A percentile compares a stretch with the other conserved stretches of the same genome.
Conservation (phyloP, 129 eudicot genomes). For the Saposhnikovia divaricata region DNA sequence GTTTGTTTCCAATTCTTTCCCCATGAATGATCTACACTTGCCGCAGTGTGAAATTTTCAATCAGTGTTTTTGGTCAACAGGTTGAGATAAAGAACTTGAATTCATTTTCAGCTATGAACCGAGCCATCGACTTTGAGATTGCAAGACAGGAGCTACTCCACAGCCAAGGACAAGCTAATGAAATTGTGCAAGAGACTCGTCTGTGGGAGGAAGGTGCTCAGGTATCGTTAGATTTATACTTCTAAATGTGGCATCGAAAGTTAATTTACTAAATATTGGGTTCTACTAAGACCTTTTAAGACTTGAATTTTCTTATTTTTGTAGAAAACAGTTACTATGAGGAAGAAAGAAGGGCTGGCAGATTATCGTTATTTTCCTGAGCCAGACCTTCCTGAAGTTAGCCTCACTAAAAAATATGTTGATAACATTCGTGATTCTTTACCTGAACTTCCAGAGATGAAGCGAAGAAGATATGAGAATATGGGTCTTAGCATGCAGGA, state of each 20-base stretch:
- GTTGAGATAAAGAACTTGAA: slow-evolving; percentile 92
- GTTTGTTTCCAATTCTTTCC: not conserved
- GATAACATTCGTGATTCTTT: slow-evolving; percentile 53
- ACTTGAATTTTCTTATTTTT: slow-evolving; percentile 18
- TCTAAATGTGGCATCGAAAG: slow-evolving; percentile 1
- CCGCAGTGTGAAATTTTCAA: not conserved
- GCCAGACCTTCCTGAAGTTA: slow-evolving; percentile 91
- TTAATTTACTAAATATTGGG: not conserved
- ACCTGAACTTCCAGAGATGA: slow-evolving; percentile 92
- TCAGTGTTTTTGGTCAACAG: slow-evolving; percentile 28
- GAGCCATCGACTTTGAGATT: slow-evolving; percentile 95
- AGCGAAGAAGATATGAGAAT: slow-evolving; percentile 74
- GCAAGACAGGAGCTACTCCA: slow-evolving; percentile 67
- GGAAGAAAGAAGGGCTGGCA: slow-evolving; percentile 99
- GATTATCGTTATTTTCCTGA: slow-evolving; percentile 96
- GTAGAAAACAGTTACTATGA: slow-evolving; percentile 95
- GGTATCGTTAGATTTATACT: slow-evolving; percentile 31
- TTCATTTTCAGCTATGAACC: slow-evolving; percentile 80
- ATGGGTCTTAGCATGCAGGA: slow-evolving; percentile 94
- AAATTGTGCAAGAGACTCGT: slow-evolving; percentile 93
- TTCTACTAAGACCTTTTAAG: slow-evolving; percentile 12
- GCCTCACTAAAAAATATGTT: slow-evolving; percentile 57
- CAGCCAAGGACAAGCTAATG: slow-evolving; percentile 53
- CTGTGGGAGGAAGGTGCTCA: slow-evolving; percentile 96
- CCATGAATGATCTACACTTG: not conserved